Base-by-base conservation (phyloP, 768 basidiomycete genomes). In the Lactarius quietus region DNA sequence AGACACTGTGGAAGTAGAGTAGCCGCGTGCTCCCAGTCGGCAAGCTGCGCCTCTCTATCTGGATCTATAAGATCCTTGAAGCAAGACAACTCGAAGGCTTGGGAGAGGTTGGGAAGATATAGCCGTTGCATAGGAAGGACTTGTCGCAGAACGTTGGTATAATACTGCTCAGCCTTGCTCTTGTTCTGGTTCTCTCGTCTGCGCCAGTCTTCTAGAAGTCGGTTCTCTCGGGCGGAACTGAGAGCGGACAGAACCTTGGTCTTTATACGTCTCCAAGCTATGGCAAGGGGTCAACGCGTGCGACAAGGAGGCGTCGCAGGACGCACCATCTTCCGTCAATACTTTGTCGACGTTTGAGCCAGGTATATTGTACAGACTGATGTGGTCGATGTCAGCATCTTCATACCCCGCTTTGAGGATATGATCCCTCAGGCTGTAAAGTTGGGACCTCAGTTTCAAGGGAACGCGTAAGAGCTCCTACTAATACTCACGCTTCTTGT, bases 201-300 rank as follows among this genome's bases (percentile, higher is more conserved):
- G 18, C 29, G 18, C 51, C 45, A 26, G 1, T 6, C 55, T 28
- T 20, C 51, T 3, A 10, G 1, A 20, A 68, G 8, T 26, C 67
- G 64, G 9, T 5, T 51, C 26, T 52, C 23, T 3, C 67, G 64
- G 38, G 59, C 67, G 31, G 1, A 3, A 12, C 20, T 61, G 28
- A 68, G 56, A 20, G 6, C 61, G 10, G 14, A 12, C 18, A 52
- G 56, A 18, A 68, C 51, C 23, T 68, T 68, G 18, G 9, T 7
- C 45, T n/a, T 68, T 12, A 68, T 59, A 33, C 59, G 64, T 23
- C 23, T 68, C 67, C 67, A 66, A 20, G 35, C 67, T 68, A 33
- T 23, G 31, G 58, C 41, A 23, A 36, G 23, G 9, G 14, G 57
- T 66, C 20, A 66, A 28, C 6, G 10, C 28, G 3, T 43, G 17